Evolutionary conservation across 331 rosid species (phyloP).

Genomic region (Rhamnella rubrinervis): DNA sequence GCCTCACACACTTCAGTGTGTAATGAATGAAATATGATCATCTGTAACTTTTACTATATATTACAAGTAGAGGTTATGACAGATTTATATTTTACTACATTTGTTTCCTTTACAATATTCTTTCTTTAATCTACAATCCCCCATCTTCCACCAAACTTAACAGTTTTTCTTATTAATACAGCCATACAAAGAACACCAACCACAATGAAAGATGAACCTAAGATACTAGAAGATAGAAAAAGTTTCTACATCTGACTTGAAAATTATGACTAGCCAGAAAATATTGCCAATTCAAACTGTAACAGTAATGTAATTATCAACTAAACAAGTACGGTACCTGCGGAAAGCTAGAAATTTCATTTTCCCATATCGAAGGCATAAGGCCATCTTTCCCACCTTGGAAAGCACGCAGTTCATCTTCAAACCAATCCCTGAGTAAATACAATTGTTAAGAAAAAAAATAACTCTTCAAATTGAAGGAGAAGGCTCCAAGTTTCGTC

Average conservation of each 20-base stretch:
- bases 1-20: no score
- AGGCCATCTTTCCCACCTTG: constrained; percentile 95
- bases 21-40: no score
- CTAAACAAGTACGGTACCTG: constrained; percentile 49
- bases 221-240: not conserved
- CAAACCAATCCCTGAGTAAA: constrained; percentile 87
- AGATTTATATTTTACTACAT: no score
- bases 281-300: not conserved
- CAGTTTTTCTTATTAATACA: no score
- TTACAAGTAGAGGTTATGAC: no score
- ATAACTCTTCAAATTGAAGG: constrained; percentile 8
- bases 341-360: constrained; percentile 81
- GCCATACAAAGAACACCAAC: not conserved
- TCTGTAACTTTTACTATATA: no score
- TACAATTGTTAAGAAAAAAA: not conserved
- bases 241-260: not conserved
- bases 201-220: not conserved
- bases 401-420: constrained; percentile 96
- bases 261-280: constrained; percentile 3
- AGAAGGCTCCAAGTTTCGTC: constrained; percentile 8
- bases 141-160: no score
- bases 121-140: no score
- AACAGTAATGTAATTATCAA: not conserved
- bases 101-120: no score
- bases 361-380: constrained; percentile 88